Conservation (phyloP, 176 grass and related monocot species). For the Bonia amplexicaulis region DNA sequence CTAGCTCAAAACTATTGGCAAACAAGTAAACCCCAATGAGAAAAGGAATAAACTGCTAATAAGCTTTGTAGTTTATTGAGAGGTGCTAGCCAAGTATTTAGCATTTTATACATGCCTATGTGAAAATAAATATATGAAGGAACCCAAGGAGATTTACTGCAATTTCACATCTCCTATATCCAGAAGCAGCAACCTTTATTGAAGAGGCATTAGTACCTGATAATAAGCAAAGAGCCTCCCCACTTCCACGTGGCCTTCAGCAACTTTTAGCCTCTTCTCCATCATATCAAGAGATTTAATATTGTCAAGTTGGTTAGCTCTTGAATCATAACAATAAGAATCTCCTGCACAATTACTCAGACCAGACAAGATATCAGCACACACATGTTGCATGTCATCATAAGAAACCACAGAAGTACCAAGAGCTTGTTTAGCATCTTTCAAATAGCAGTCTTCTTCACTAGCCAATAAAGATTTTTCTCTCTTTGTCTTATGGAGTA, state of each 20-base stretch:
- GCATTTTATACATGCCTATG: background rate
- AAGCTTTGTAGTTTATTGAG: background rate
- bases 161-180: background rate
- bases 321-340: conserved; percentile 29
- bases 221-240: conserved; percentile 90
- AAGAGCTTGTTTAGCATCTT: conserved; percentile 45
- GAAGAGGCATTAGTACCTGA: conserved; percentile 54
- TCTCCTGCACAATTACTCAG: conserved; percentile 20
- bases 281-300: conserved; percentile 42
- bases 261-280: conserved; percentile 74
- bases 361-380: conserved; percentile 39
- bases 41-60: background rate
- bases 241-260: conserved; percentile 96
- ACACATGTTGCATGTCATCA: conserved; percentile 39
- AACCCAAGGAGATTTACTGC: conserved; percentile 4
- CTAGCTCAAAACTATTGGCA: conserved; percentile 6
- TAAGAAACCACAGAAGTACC: conserved; percentile 39
- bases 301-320: conserved; percentile 12
- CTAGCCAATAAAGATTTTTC: conserved; percentile 46
- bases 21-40: conserved; percentile 9
- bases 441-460: conserved; percentile 42
- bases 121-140: conserved; percentile 21
- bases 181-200: background rate
- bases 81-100: background rate
- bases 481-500: conserved; percentile 51